Conservation (phyloP, 2,329 filamentous ascomycete genomes). For the Ophiocordyceps camponoti-saundersi region DNA sequence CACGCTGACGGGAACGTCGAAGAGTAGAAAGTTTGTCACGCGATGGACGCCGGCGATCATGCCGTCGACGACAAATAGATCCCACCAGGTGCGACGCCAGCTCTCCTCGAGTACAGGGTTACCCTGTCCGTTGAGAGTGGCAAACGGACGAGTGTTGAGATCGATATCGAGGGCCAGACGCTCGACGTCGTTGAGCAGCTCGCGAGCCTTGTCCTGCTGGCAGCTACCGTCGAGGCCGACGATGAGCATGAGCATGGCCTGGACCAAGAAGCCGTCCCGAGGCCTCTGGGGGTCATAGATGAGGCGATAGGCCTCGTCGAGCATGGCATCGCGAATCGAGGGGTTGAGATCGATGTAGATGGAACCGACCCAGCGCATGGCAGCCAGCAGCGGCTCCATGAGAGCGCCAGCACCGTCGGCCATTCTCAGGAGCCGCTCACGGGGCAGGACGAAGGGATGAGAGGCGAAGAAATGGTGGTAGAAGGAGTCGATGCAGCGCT, state of each 20-base stretch:
- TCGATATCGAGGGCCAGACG: slow-evolving; percentile 59
- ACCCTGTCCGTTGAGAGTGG: slow-evolving; percentile 42
- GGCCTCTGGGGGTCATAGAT: slow-evolving; percentile 27
- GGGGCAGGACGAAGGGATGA: slow-evolving; percentile 41
- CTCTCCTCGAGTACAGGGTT: slow-evolving; percentile 62
- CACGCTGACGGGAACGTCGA: slow-evolving; percentile 49
- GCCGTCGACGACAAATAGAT: slow-evolving; percentile 60
- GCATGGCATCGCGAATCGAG: slow-evolving; percentile 25
- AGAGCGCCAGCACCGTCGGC: slow-evolving; percentile 28
- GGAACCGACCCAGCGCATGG: slow-evolving; percentile 39
- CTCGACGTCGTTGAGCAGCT: slow-evolving; percentile 51
- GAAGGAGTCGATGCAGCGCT: slow-evolving; percentile 39
- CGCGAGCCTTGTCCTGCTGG: slow-evolving; percentile 49
- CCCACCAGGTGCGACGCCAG: slow-evolving; percentile 87
- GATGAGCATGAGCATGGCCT: slow-evolving; percentile 60
- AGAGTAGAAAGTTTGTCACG: slow-evolving; percentile 52
- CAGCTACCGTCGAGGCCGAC: slow-evolving; percentile 65
- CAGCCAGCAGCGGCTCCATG: slow-evolving; percentile 31
- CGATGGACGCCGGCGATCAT: slow-evolving; percentile 70
- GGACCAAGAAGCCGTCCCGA: slow-evolving; percentile 49
- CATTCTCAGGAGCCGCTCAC: slow-evolving; percentile 28
- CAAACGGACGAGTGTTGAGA: slow-evolving; percentile 54
- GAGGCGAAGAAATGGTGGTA: slow-evolving; percentile 39
- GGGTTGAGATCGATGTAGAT: slow-evolving; percentile 33
- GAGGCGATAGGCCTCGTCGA: slow-evolving; percentile 39